Conservation (phyloP, 2,329 filamentous ascomycete genomes). For the Ustulina deusta region DNA sequence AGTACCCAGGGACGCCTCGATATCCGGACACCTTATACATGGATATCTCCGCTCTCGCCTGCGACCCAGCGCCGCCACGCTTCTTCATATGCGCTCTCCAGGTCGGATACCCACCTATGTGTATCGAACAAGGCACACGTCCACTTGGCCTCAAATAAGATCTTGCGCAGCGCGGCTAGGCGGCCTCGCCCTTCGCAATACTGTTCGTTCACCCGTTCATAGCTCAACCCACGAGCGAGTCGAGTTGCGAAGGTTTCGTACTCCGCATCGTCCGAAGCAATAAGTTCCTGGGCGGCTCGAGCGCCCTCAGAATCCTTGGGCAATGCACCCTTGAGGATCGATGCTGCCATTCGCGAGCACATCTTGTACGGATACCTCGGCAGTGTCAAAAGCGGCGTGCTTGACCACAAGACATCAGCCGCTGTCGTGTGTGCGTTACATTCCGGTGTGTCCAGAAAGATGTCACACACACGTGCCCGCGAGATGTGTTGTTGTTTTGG, state of each 20-base stretch:
- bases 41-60: constrained; percentile 92
- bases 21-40: constrained; percentile 62
- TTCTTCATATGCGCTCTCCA: constrained; percentile 88
- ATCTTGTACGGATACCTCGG: constrained; percentile 97
- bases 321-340: constrained; percentile 89
- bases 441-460: constrained; percentile 97
- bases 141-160: constrained; percentile 88
- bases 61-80: constrained; percentile 90
- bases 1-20: constrained; percentile 3
- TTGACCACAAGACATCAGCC: constrained; percentile 95
- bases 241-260: constrained; percentile 84
- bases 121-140: constrained; percentile 92
- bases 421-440: constrained; percentile 99
- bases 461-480: constrained; percentile 88
- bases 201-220: constrained; percentile 59
- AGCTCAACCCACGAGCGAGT: constrained; percentile 73
- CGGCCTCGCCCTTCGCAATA: constrained; percentile 73
- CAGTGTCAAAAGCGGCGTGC: constrained; percentile 89
- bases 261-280: constrained; percentile 80
- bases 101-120: constrained; percentile 86
- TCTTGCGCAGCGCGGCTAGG: constrained; percentile 80
- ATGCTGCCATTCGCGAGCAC: constrained; percentile 98
- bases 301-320: constrained; percentile 77
- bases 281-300: constrained; percentile 77
- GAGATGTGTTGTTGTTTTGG: constrained; percentile 95